phyloP scores from a whole-genome alignment of 129 eudicot genomes.

The Ambrosia artemisiifolia region DNA sequence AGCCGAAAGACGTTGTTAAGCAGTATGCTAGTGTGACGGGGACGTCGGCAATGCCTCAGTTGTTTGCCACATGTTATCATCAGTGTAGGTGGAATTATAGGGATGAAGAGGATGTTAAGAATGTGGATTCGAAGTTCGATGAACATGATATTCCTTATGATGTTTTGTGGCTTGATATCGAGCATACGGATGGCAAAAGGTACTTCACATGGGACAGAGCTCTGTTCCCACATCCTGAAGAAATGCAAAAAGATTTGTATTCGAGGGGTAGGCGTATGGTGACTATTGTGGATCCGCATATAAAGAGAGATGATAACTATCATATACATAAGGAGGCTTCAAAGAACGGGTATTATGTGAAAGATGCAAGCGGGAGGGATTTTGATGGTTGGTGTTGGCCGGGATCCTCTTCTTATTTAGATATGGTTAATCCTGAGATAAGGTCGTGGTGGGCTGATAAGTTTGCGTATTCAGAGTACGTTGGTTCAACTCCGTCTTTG shows the following conservation, averaged over 20 bases:
- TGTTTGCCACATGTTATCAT: slow-evolving; percentile 86
- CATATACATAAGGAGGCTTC: slow-evolving; percentile 91
- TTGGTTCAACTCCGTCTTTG: slow-evolving; percentile 89
- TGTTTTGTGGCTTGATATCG: slow-evolving; percentile 98
- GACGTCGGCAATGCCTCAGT: slow-evolving; percentile 79
- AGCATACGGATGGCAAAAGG: slow-evolving; percentile 89
- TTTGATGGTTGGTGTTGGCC: slow-evolving; percentile 99
- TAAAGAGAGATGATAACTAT: slow-evolving; percentile 74
- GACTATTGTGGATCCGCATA: slow-evolving; percentile 95
- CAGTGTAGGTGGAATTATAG: slow-evolving; percentile 98
- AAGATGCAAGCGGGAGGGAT: slow-evolving; percentile 84
- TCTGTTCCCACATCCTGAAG: slow-evolving; percentile 90
- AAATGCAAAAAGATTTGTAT: slow-evolving; percentile 88
- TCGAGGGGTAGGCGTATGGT: slow-evolving; percentile 91
- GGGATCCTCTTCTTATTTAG: slow-evolving; percentile 90
- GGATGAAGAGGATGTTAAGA: slow-evolving; percentile 87
- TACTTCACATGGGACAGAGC: slow-evolving; percentile 89
- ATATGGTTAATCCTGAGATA: slow-evolving; percentile 90
- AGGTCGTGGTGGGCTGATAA: slow-evolving; percentile 99
- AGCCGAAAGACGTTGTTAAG: slow-evolving; percentile 86
- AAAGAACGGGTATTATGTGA: slow-evolving; percentile 78
- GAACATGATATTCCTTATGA: slow-evolving; percentile 93
- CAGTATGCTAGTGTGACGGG: slow-evolving; percentile 88
- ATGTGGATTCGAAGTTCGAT: slow-evolving; percentile 83
- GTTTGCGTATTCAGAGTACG: slow-evolving; percentile 57